Base-by-base conservation (phyloP, 305 asterid genomes). In the Striga hermonthica region DNA sequence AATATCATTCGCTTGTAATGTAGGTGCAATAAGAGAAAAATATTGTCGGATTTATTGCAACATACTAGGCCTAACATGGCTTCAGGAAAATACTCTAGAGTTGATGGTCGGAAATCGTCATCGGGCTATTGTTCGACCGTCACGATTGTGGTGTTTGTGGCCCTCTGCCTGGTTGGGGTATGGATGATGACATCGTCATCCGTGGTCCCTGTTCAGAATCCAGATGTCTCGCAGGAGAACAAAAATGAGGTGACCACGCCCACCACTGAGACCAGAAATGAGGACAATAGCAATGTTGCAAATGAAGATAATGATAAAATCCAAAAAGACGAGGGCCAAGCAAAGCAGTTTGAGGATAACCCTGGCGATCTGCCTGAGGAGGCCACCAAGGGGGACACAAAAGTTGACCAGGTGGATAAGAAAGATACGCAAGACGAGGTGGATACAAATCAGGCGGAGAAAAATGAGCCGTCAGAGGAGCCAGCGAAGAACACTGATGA, bases 111-210 rank as follows among this genome's bases (percentile, higher is more conserved):
- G 78, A 91, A 91, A 75, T 71, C 97, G 2, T 79, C 92, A 3
- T 76, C 91, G 5, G 76, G 85, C 76, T 88, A 79, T 74, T 86
- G 96, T 67, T 91, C 96, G 43, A 82, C 90, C 0, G 86, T 83
- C 60, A 80, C 86, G 1, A 77, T 91, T 69, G 89, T 86, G 60
- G 91, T 86, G 22, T 84, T 91, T 43, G 93, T 88, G 62, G 93
- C 96, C 75, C 86, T 91, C 67, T 86, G 96, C 74, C 68, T 91
- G 54, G 90, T 82, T 31, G 98, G 95, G 66, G 87, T 91, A 72
- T 91, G 98, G 98, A 84, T 91, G 98, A 81, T 84, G 95, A 84
- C 87, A 9, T 88, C 97, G 7, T 76, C 96, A 4, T 73, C 96
- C 0, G 89, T 88, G 15, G 90, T 77, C 64, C 95, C 95, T 48